These are phyloP conservation scores for Linnemannia exigua DNA, from an alignment of 192 early-diverging fungal species.

Conservation along the genomic window DNA sequence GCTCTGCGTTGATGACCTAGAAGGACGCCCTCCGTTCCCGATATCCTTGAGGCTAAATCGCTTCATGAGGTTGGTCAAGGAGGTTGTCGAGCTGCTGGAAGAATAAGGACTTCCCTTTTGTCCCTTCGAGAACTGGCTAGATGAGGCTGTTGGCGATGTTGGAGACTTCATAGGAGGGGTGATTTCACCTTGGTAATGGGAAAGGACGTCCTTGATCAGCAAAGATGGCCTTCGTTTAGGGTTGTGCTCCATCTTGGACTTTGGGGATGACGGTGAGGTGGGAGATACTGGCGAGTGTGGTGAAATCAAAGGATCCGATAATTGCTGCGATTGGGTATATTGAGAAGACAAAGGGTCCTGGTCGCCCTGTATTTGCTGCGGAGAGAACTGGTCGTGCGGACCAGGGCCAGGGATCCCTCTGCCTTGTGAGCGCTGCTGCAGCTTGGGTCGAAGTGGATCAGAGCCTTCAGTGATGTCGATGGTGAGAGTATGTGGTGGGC, in stretches of 20 bases:
- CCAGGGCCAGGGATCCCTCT: not conserved
- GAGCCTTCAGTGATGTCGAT: not conserved
- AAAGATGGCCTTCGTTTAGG: constrained; percentile 36
- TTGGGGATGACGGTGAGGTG: constrained; percentile 13
- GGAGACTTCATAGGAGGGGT: constrained; percentile 50
- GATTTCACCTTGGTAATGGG: constrained; percentile 34
- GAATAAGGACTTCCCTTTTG: not conserved
- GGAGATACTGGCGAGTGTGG: constrained; percentile 28
- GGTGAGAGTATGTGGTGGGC: constrained; percentile 1
- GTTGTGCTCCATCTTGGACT: not conserved
- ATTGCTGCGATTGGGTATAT: constrained; percentile 23
- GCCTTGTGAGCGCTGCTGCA: not conserved
- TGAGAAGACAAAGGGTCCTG: not conserved
- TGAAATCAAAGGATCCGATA: not conserved
- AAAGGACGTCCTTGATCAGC: constrained; percentile 45
- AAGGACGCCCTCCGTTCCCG: constrained; percentile 14
- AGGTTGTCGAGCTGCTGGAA: constrained; percentile 7
- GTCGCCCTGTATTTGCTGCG: constrained; percentile 16
- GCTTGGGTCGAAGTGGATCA: not conserved
- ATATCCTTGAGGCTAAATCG: constrained; percentile 39
- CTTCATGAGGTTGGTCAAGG: constrained; percentile 33
- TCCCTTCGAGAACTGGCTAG: constrained; percentile 9
- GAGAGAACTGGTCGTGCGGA: constrained; percentile 6
- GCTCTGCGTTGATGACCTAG: constrained; percentile 16
- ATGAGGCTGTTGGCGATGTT: constrained; percentile 22